phyloP scores from a whole-genome alignment of 2,329 filamentous ascomycete species.

The Epichloe sylvatica region DNA sequence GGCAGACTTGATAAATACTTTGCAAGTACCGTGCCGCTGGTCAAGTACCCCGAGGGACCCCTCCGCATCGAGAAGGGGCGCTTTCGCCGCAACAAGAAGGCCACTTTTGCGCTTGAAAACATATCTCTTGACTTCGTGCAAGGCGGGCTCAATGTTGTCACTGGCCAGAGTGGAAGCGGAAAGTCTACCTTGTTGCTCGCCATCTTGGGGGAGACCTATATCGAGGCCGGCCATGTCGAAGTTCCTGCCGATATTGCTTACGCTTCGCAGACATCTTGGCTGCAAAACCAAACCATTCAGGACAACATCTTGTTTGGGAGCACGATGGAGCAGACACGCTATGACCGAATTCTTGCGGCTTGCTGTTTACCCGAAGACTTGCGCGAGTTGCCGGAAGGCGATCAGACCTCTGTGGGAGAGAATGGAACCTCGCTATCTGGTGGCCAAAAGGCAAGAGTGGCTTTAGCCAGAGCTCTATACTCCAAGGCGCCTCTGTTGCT shows the following conservation, averaged over 20 bases:
- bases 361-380: slow-evolving; percentile 40
- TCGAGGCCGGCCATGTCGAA: slow-evolving; percentile 33
- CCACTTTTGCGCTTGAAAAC: slow-evolving; percentile 33
- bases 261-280: slow-evolving; percentile 43
- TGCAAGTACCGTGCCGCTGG: slow-evolving; percentile 32
- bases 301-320: slow-evolving; percentile 43
- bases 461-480: slow-evolving; percentile 43
- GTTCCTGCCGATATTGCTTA: slow-evolving; percentile 40
- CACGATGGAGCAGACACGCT: slow-evolving; percentile 36
- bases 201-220: slow-evolving; percentile 42
- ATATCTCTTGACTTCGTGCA: slow-evolving; percentile 38
- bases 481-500: slow-evolving; percentile 40
- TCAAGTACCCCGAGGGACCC: slow-evolving; percentile 29
- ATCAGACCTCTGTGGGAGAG: slow-evolving; percentile 39
- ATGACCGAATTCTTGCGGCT: slow-evolving; percentile 40
- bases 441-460: slow-evolving; percentile 42
- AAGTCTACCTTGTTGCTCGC: slow-evolving; percentile 42
- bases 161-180: slow-evolving; percentile 40
- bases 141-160: slow-evolving; percentile 39
- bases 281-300: slow-evolving; percentile 43
- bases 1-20: slow-evolving; percentile 42
- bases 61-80: slow-evolving; percentile 29
- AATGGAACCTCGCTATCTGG: slow-evolving; percentile 42
- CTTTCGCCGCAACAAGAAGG: slow-evolving; percentile 36
- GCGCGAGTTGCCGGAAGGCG: slow-evolving; percentile 33